phyloP scores from a whole-genome alignment of 169 alveolate genomes.

The Plasmodium knowlesi region DNA sequence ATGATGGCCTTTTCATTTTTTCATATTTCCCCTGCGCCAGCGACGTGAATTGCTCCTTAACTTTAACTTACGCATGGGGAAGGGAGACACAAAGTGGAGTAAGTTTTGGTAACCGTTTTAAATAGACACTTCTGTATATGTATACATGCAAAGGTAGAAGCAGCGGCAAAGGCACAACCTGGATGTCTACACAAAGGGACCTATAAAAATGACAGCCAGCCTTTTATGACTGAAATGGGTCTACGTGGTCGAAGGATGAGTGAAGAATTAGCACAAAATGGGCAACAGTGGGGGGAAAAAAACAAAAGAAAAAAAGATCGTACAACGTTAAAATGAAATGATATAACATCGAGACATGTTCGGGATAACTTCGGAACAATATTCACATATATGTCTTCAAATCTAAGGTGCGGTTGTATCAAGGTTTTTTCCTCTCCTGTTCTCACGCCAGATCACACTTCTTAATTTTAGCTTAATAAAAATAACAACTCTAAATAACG shows the following conservation, averaged over 20 bases:
- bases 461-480: not conserved
- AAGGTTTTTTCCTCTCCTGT: not conserved
- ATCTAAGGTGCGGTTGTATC: not conserved
- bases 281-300: not conserved
- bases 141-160: not conserved
- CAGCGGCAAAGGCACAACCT: too few species aligned
- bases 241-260: not conserved
- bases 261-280: not conserved
- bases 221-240: not conserved
- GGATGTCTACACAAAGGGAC: not conserved
- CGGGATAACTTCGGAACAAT: not conserved
- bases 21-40: not conserved
- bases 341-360: not conserved
- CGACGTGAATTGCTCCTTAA: not conserved
- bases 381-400: not conserved
- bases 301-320: not conserved
- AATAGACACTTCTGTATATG: not conserved
- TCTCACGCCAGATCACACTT: not conserved
- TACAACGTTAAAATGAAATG: not conserved
- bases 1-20: not conserved
- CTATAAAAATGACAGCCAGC: not conserved
- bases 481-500: not conserved
- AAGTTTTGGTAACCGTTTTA: not conserved
- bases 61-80: not conserved
- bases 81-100: not conserved